These are phyloP conservation scores for Acer saccharum DNA, from an alignment of 345 rosid genomes.

Conservation along the genomic window DNA sequence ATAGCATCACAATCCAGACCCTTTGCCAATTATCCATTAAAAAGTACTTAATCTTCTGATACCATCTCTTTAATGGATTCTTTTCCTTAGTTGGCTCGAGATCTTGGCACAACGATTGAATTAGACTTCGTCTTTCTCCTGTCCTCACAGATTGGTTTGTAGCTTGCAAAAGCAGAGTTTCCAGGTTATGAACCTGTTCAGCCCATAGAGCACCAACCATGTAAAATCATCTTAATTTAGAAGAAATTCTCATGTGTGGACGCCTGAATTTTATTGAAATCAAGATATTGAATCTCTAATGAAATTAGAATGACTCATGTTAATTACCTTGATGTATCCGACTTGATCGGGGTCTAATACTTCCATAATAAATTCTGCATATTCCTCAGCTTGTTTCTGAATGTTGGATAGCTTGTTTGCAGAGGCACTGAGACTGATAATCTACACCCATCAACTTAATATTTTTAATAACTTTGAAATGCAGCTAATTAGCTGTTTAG, in stretches of 20 bases:
- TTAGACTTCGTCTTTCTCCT: slow-evolving; percentile 61
- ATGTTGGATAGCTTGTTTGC: slow-evolving; percentile 81
- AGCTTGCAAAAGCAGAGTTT: slow-evolving; percentile 70
- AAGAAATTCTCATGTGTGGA: too few species aligned
- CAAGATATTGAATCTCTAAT: too few species aligned
- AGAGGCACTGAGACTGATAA: slow-evolving; percentile 83
- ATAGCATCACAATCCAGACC: slow-evolving; percentile 75
- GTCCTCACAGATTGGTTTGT: slow-evolving; percentile 71
- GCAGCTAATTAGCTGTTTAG: not conserved
- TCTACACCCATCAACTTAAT: slow-evolving; percentile 39
- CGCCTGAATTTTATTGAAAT: too few species aligned
- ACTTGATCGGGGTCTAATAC: slow-evolving; percentile 73
- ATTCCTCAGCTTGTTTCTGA: slow-evolving; percentile 82
- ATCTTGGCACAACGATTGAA: slow-evolving; percentile 78
- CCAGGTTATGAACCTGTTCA: slow-evolving; percentile 65
- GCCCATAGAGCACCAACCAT: not conserved
- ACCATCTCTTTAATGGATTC: slow-evolving; percentile 50
- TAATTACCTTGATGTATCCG: slow-evolving; percentile 76
- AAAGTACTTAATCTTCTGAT: slow-evolving; percentile 54
- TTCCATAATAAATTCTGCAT: slow-evolving; percentile 86
- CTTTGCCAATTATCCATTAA: slow-evolving; percentile 83
- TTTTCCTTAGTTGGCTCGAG: slow-evolving; percentile 65
- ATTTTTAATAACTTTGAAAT: not conserved
- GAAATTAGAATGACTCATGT: too few species aligned
- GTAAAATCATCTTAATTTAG: not conserved